Evolutionary conservation across 176 grass and related monocot genomes (phyloP), one percentile per base, ranked within the genome.

Genomic region (Oryza meyeriana): DNA sequence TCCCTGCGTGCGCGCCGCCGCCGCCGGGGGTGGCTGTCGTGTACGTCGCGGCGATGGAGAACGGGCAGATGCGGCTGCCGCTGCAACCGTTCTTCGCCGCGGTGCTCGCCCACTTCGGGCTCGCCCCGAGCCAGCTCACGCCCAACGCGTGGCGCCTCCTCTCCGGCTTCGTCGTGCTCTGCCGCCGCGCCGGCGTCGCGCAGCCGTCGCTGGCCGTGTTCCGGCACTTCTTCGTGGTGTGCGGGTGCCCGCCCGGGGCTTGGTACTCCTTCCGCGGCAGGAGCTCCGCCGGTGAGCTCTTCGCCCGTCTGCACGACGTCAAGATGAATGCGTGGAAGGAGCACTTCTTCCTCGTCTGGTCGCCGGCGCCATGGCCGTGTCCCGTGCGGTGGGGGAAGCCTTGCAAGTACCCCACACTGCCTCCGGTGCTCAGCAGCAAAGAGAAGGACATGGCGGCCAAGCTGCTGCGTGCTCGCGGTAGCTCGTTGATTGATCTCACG

Each of bases 111-210:
- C 83, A 85, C 50, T 85, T 78, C 50, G 83, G 74, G 12, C 6
- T 85, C 73, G 48, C 74, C 34, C 73, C 82, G 45, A 77, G 64
- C 73, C 73, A 84, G 82, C 10, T 70, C 64, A 11, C 64, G 48
- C 82, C 82, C 73, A 77, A 84, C 82, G 73, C 48, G 48, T 84
- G 82, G 73, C 73, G 82, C 74, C 18, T 29, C 47, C 61, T 84
- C 64, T 64, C 7, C 0, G 73, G 45, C 25, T 84, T 84, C 73
- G 7, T 45, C 12, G 64, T 59, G 35, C 74, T 84, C 48, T 42
- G 24, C 32, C 67, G 36, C 68, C 68, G 5, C 35, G 35, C 35
- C 6, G 35, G 35, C 5, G 35, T 36, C 4, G 4, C 35, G 24
- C 22, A 50, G 35, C 79, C 68, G 52, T 41, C 79, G 2, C 35